Base-by-base conservation (phyloP, 179 eudicot genomes). In the Dionaea muscipula region DNA sequence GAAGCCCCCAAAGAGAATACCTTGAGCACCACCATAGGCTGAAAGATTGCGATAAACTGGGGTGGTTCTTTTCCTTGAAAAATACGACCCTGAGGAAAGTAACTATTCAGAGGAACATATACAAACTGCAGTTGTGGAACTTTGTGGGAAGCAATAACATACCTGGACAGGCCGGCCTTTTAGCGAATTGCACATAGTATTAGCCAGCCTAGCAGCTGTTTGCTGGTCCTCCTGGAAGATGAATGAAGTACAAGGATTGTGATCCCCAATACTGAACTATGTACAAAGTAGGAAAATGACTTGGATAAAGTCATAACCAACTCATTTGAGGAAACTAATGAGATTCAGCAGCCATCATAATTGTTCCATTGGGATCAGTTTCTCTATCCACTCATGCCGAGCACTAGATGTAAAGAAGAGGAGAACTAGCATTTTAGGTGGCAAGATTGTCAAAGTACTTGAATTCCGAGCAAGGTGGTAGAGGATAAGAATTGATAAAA, bases 51-150 rank as follows among this genome's bases (percentile, higher is more conserved):
- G 64, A 93, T 61, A 54, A 93, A 93, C 50, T 93, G 99, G 25
- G 99, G 95, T 27, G 99, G 99, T 64, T 93, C 99, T 71, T 83
- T 93, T 37, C 95, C 99, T 80, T 93, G 87, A 57, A 44, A 85
- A 35, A 93, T 67, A 45, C 85, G 81, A 63, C 99, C 99, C 99
- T 93, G 74, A 44, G 62, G 18, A 43, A 75, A 22, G 40, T 38
- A 68, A 25, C 51, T 28, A 52, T 49, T 54, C 18, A 43, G 53
- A 27, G 41, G 22, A 18, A 51, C 18, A 22, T 56, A 53, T 41
- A 44, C 45, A 59, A 44, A 38, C 7, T 50, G 47, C 28, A 41
- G 38, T 36, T 28, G 11, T 50, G 19, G 27, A 43, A 51, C 22
- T 47, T 19, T 43, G 61, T 41, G 26, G 13, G 46, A 47, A 24